Conservation (phyloP, 495 filamentous ascomycete species). For the Aspergillus heteromorphus region DNA sequence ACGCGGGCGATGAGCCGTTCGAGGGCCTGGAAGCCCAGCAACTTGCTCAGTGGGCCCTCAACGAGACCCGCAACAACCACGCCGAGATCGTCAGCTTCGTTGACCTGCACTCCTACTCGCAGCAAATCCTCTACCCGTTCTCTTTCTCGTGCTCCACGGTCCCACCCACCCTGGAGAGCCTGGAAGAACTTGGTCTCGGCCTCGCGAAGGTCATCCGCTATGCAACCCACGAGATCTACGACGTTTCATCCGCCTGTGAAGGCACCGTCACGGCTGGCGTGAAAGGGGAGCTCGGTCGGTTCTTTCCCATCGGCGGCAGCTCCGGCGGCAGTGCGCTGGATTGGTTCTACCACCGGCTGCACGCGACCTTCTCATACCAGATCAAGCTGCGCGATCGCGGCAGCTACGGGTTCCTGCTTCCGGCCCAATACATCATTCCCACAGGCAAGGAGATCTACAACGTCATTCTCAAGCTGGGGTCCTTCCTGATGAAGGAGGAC, state of each 20-base stretch:
- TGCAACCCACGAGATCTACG: constrained; percentile 69
- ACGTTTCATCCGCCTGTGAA: constrained; percentile 82
- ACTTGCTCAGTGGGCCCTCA: constrained; percentile 79
- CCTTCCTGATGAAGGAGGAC: constrained; percentile 55
- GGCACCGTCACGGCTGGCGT: constrained; percentile 51
- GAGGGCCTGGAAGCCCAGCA: constrained; percentile 71
- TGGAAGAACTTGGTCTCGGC: constrained; percentile 83
- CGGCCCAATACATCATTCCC: constrained; percentile 80
- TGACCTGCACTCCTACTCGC: constrained; percentile 92
- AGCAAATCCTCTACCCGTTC: constrained; percentile 92
- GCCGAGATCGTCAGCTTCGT: constrained; percentile 74
- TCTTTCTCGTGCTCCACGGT: constrained; percentile 70
- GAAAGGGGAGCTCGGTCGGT: constrained; percentile 19
- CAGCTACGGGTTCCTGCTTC: constrained; percentile 89
- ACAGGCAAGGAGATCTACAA: constrained; percentile 83
- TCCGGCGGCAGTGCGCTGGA: constrained; percentile 83
- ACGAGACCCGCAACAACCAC: constrained; percentile 67
- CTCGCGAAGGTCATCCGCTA: constrained; percentile 85
- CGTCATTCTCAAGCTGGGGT: constrained; percentile 73
- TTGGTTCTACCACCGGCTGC: constrained; percentile 90
- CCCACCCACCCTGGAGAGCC: constrained; percentile 83
- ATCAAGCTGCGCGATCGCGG: constrained; percentile 93
- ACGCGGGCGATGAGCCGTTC: constrained; percentile 77
- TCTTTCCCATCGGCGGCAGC: constrained; percentile 52
- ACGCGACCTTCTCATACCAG: constrained; percentile 82